A percentile compares a stretch with the other conserved stretches of the same genome.
These are phyloP conservation scores for Plasmodium billcollinsi DNA, from an alignment of 169 alveolate genomes.

Conservation along the genomic window DNA sequence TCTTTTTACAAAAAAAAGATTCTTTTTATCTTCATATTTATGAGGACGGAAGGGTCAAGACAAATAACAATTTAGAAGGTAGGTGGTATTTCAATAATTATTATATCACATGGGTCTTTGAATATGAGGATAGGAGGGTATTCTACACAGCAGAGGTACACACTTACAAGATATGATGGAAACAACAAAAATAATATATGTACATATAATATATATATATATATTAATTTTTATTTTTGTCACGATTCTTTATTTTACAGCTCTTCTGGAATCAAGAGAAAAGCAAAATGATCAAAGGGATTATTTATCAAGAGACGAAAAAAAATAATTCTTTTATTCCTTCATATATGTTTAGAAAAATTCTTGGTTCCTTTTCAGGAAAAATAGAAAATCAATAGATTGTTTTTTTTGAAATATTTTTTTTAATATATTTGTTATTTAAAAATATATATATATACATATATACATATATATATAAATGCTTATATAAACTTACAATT, in stretches of 20 bases:
- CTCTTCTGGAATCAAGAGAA: slow-evolving; percentile 56
- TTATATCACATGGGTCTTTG: slow-evolving; percentile 40
- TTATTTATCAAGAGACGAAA: slow-evolving; percentile 52
- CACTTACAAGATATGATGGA: background rate
- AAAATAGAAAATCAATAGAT: background rate
- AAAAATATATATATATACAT: background rate
- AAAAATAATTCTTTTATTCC: slow-evolving; percentile 28
- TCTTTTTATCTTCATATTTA: slow-evolving; percentile 38
- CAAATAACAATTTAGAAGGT: slow-evolving; percentile 21
- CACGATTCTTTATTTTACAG: slow-evolving; percentile 1
- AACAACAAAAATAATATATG: background rate
- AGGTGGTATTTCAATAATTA: slow-evolving; percentile 42
- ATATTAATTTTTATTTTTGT: background rate
- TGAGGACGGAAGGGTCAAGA: slow-evolving; percentile 29
- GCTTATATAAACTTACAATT: background rate
- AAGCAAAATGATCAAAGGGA: slow-evolving; percentile 59
- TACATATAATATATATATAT: background rate
- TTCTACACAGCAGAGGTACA: slow-evolving; percentile 68
- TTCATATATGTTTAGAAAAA: slow-evolving; percentile 39
- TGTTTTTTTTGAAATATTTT: slow-evolving; percentile 3
- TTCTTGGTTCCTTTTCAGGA: slow-evolving; percentile 51
- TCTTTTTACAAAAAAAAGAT: slow-evolving; percentile 20
- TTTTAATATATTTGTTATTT: slow-evolving; percentile 5
- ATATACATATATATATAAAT: background rate
- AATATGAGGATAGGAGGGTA: slow-evolving; percentile 4